Base-by-base conservation (phyloP, 106 monocot genomes). In the Triglochin maritima region DNA sequence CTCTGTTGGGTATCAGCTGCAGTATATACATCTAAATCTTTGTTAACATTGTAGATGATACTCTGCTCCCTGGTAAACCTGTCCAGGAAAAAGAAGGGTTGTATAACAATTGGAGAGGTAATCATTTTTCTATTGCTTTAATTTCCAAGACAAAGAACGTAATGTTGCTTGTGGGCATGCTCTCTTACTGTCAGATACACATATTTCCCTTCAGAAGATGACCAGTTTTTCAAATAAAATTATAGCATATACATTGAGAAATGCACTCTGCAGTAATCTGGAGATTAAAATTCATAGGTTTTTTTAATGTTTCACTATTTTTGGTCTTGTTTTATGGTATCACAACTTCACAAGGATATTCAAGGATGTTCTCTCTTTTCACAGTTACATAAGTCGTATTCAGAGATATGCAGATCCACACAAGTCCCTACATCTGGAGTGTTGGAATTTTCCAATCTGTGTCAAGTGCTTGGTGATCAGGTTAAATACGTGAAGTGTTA, bases 321-420 rank as follows among this genome's bases (percentile, higher is more conserved):
- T 15, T 65, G 11, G 17, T 3, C 13, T 16, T 49, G 13, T 4
- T 49, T 9, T 49, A n/a, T 14, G 6, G 7, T 9, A 17, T 44
- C 46, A 41, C 44, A 42, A 68, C 5, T 66, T 29, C 29, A 29
- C 14, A 12, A 62, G 11, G 13, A 62, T 9, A 47, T 59, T 56
- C 17, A 50, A 68, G 17, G 10, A n/a, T n/a, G n/a, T 54, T 13
- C 16, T 55, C 50, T 56, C 7, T 64, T 41, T 13, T 54, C 2
- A 52, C 87, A 96, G 91, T 76, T 98, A 44, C 91, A 88, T 73
- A 91, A 68, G 62, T 80, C 81, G 6, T 98, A 98, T 72, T 55
- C 69, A 16, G 81, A 91, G 63, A 78, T 77, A 45, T 98, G 96
- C 74, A 88, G 67, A 82, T 80, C 80, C 5, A 66, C 63, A 5